Percentiles rank a stretch among this genome's conserved stretches.
phyloP scores from a whole-genome alignment of 352 stramenopile species.

The Phytopythium vexans region DNA sequence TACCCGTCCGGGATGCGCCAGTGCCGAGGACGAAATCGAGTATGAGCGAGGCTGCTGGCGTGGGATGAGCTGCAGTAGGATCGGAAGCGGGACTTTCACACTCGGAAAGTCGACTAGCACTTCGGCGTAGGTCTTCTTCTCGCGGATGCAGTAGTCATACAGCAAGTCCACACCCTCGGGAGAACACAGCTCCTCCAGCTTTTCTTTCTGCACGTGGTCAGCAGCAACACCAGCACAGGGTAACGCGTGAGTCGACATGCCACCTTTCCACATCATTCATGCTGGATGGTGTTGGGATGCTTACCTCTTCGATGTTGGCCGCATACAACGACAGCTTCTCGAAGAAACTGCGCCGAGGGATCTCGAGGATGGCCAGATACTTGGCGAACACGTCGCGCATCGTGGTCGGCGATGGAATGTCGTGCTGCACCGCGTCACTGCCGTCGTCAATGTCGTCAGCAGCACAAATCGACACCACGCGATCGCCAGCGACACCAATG shows the following conservation, averaged over 20 bases:
- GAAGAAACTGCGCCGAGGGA: slow-evolving; percentile 85
- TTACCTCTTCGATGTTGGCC: slow-evolving; percentile 72
- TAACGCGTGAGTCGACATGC: not conserved
- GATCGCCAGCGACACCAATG: slow-evolving; percentile 28
- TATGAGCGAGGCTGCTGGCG: slow-evolving; percentile 86
- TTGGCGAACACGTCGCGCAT: slow-evolving; percentile 73
- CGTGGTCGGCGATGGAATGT: slow-evolving; percentile 52
- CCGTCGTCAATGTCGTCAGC: slow-evolving; percentile 14
- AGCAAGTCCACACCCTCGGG: slow-evolving; percentile 88
- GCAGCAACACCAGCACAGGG: not conserved
- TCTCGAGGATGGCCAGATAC: slow-evolving; percentile 87
- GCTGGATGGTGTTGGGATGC: not conserved
- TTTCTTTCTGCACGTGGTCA: slow-evolving; percentile 65
- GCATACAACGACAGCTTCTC: slow-evolving; percentile 84
- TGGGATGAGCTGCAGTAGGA: slow-evolving; percentile 85
- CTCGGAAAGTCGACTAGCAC: slow-evolving; percentile 86
- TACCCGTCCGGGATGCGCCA: slow-evolving; percentile 49
- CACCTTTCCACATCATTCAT: not conserved
- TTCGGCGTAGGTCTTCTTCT: slow-evolving; percentile 90
- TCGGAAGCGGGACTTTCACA: slow-evolving; percentile 54
- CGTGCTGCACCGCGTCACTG: slow-evolving; percentile 30
- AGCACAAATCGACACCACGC: slow-evolving; percentile 43
- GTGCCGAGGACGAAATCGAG: slow-evolving; percentile 88
- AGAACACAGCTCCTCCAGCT: slow-evolving; percentile 87
- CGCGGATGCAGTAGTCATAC: slow-evolving; percentile 92